Evolutionary conservation across 768 basidiomycete species (phyloP).

Genomic region (Kwoniella sp.): DNA sequence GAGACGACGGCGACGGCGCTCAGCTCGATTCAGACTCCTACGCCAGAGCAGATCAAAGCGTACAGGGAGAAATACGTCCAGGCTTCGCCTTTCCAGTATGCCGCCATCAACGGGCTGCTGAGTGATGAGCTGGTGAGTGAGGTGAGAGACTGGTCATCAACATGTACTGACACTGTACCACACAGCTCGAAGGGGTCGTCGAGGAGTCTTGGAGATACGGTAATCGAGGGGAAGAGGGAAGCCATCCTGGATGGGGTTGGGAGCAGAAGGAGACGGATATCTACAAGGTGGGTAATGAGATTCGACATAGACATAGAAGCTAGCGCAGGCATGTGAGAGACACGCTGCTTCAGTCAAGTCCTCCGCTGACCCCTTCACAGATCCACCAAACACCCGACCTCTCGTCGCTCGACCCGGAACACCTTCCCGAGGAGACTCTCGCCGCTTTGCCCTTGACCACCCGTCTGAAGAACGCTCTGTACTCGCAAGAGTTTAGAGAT

Average conservation of each 20-base stretch:
- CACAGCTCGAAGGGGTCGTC: constrained; percentile 53
- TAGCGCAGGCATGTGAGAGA: too few species aligned
- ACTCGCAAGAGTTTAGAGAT: constrained; percentile 75
- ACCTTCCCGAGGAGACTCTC: constrained; percentile 75
- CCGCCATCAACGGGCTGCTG: constrained; percentile 77
- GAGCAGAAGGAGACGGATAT: constrained; percentile 93
- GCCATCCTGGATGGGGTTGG: constrained; percentile 56
- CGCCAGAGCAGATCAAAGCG: constrained; percentile 16
- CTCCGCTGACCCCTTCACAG: constrained; percentile 59
- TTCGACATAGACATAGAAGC: too few species aligned
- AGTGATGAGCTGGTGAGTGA: constrained; percentile 73
- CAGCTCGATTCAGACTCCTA: constrained; percentile 22
- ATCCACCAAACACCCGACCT: constrained; percentile 97
- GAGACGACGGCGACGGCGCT: constrained; percentile 15
- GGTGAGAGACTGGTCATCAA: constrained; percentile 7
- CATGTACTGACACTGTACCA: too few species aligned
- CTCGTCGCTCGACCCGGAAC: constrained; percentile 74
- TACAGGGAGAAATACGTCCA: constrained; percentile 61
- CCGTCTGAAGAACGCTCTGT: constrained; percentile 84
- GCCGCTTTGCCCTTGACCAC: constrained; percentile 78
- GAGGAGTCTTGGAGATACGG: constrained; percentile 53
- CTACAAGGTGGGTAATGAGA: constrained; percentile 73
- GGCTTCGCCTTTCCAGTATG: constrained; percentile 78
- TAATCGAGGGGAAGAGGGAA: constrained; percentile 47
- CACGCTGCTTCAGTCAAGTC: too few species aligned